These are phyloP conservation scores for Starmera dryadoides DNA, from an alignment of 805 yeast genomes.

Conservation along the genomic window DNA sequence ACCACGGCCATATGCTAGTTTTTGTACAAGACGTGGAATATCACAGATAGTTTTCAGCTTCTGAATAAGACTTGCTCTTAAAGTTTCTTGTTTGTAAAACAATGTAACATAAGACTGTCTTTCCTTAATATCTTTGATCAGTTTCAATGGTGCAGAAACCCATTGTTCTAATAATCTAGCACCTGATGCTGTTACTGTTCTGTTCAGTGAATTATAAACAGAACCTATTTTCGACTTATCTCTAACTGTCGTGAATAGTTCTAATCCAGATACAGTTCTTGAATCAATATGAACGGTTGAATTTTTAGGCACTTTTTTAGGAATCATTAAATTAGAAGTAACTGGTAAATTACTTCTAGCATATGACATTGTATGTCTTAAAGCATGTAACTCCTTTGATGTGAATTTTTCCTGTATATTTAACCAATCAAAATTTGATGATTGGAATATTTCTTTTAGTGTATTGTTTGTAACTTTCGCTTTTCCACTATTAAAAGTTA, in stretches of 20 bases:
- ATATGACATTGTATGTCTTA: slow-evolving; percentile 60
- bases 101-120: slow-evolving; percentile 48
- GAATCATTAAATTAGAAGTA: slow-evolving; percentile 57
- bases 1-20: slow-evolving; percentile 43
- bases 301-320: slow-evolving; percentile 46
- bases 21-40: slow-evolving; percentile 51
- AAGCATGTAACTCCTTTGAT: slow-evolving; percentile 48
- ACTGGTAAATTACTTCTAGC: slow-evolving; percentile 69
- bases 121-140: slow-evolving; percentile 41
- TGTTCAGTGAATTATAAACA: slow-evolving; percentile 55
- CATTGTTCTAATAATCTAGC: slow-evolving; percentile 72
- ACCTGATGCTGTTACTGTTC: slow-evolving; percentile 79
- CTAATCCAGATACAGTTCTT: slow-evolving; percentile 70
- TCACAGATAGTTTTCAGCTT: slow-evolving; percentile 44
- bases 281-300: slow-evolving; percentile 72
- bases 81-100: slow-evolving; percentile 26
- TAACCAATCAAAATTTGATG: slow-evolving; percentile 15
- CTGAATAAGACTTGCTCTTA: slow-evolving; percentile 25
- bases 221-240: slow-evolving; percentile 60
- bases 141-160: slow-evolving; percentile 74
- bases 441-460: slow-evolving; percentile 34
- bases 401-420: slow-evolving; percentile 26
- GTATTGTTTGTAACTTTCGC: slow-evolving; percentile 31
- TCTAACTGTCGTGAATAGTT: slow-evolving; percentile 53
- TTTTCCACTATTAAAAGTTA: slow-evolving; percentile 41